Conservation (phyloP, 2,329 filamentous ascomycete genomes). For the Fusarium irregulare region DNA sequence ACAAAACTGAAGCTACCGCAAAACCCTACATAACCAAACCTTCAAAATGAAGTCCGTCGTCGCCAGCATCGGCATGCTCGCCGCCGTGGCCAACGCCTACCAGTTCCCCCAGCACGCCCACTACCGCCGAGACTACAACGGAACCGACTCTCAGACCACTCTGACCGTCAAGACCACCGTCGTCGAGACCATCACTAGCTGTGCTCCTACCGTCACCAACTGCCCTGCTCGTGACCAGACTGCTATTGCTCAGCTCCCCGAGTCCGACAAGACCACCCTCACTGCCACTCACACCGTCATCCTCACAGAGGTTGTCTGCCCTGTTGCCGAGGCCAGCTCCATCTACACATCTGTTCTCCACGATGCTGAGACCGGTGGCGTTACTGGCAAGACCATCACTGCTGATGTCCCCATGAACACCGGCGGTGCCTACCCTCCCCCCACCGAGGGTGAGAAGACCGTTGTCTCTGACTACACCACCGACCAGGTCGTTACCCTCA, state of each 20-base stretch:
- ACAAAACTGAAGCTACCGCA: conserved; percentile 40
- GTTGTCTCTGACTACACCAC: conserved; percentile 47
- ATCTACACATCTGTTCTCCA: conserved; percentile 56
- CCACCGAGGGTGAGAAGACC: conserved; percentile 33
- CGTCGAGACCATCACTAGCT: conserved; percentile 68
- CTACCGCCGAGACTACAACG: conserved; percentile 46
- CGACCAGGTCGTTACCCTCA: conserved; percentile 52
- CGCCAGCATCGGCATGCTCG: conserved; percentile 58
- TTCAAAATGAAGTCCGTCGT: conserved; percentile 62
- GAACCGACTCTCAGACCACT: conserved; percentile 51
- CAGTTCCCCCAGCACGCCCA: conserved; percentile 51
- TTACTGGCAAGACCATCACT: conserved; percentile 51
- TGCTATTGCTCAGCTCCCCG: conserved; percentile 51
- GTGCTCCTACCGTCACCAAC: conserved; percentile 67
- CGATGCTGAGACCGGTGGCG: conserved; percentile 51
- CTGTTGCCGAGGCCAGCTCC: conserved; percentile 55
- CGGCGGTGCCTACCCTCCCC: conserved; percentile 51
- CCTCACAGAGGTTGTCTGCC: conserved; percentile 59
- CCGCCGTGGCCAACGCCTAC: conserved; percentile 57
- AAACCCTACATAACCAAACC: conserved; percentile 16
- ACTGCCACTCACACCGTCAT: conserved; percentile 55
- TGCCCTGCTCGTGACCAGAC: conserved; percentile 56
- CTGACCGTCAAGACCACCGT: conserved; percentile 65
- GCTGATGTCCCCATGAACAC: conserved; percentile 44
- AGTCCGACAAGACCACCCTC: conserved; percentile 49